phyloP scores from a whole-genome alignment of 2,329 filamentous ascomycete genomes.

The Penicillium fuscoglaucum region DNA sequence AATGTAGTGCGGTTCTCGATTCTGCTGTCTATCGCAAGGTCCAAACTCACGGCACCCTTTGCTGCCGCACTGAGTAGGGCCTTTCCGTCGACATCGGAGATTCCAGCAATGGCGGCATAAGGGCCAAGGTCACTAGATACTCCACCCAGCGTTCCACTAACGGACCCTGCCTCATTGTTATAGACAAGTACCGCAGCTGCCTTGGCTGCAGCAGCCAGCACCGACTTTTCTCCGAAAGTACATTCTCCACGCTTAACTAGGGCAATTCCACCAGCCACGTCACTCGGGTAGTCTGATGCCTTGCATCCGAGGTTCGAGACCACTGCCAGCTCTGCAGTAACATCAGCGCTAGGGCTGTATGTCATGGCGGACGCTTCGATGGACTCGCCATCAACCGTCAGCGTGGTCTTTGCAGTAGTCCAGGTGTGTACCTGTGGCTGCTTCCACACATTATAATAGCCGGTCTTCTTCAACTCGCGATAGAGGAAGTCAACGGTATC shows the following conservation, averaged over 20 bases:
- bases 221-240: constrained; percentile 70
- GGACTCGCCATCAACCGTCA: constrained; percentile 57
- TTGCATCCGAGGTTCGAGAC: constrained; percentile 65
- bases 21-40: constrained; percentile 47
- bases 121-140: constrained; percentile 46
- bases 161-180: constrained; percentile 64
- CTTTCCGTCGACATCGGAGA: constrained; percentile 61
- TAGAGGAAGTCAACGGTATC: constrained; percentile 65
- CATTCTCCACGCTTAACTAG: constrained; percentile 71
- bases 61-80: constrained; percentile 57
- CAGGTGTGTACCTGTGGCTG: constrained; percentile 64
- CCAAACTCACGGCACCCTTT: constrained; percentile 37
- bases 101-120: constrained; percentile 61
- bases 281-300: constrained; percentile 60
- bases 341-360: constrained; percentile 57
- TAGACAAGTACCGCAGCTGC: constrained; percentile 72
- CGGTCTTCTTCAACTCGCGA: constrained; percentile 49
- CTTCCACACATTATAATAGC: constrained; percentile 42
- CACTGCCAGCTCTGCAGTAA: constrained; percentile 52
- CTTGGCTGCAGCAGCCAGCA: constrained; percentile 66
- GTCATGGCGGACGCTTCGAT: constrained; percentile 59
- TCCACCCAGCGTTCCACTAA: constrained; percentile 68
- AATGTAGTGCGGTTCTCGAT: constrained; percentile 52
- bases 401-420: constrained; percentile 60
- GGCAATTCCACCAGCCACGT: constrained; percentile 64